Evolutionary conservation across 2,329 filamentous ascomycete genomes (phyloP), one percentile per base, ranked within the genome.

Genomic region (Colletotrichum phormii): DNA sequence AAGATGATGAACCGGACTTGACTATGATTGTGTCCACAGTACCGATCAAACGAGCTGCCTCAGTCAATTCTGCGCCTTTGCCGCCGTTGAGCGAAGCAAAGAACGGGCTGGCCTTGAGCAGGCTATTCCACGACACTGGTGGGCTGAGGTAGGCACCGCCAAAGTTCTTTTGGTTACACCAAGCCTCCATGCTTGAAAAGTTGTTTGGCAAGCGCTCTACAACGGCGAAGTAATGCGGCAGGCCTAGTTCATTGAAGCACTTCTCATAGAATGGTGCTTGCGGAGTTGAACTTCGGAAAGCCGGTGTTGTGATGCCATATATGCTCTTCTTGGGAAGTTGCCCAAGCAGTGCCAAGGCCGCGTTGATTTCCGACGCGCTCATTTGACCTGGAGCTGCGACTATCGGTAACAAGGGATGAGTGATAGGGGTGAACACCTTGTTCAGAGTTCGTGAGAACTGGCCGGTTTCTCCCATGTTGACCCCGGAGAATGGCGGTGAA

Each of bases 381-480:
- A 97, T 86, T 81, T 97, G 95, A 9, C 95, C 95, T 0, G 95
- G 94, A 0, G 94, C 94, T 29, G 94, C 94, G 71, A 97, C 94
- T 78, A 95, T 91, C 9, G 95, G 94, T 4, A 97, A 86, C 11
- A 97, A 85, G 1, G 94, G 94, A 78, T 97, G 94, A 0, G 95
- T 97, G 79, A 97, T 95, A 31, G 94, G 94, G 0, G 94, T 95
- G 80, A 97, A 96, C 74, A 96, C 92, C 68, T 93, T 94, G 82
- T 97, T 97, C 71, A 97, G 86, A 0, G 93, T 93, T 77, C 95
- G 89, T 1, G 94, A 97, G 62, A 97, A 89, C 79, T 97, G 94
- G 12, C 95, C 95, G n/a, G 91, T 90, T 77, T 94, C 92, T 31
- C 94, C 94, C 94, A 97, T 97, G 81, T 97, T 97, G 76, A 97